Percentiles rank a stretch among this genome's conserved stretches.
Evolutionary conservation across 495 filamentous ascomycete genomes (phyloP).

Genomic region (Penicillium lividum): DNA sequence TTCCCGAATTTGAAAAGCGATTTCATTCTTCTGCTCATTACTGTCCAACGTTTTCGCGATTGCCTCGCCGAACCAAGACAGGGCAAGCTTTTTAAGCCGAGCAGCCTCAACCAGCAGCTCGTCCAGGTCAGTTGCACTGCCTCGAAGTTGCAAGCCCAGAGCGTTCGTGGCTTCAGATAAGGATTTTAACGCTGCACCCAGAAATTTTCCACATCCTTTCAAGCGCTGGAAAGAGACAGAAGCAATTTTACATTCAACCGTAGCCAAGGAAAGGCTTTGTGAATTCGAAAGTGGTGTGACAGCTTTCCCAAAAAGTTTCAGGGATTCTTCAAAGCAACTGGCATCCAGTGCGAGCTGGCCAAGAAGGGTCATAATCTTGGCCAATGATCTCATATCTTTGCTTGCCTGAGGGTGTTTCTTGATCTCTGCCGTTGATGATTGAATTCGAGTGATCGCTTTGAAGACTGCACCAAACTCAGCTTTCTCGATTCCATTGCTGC

Average conservation of each 20-base stretch:
- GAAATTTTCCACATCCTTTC: conserved; percentile 27
- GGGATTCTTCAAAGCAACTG: conserved; percentile 44
- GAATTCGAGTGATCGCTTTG: conserved; percentile 42
- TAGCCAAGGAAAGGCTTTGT: conserved; percentile 38
- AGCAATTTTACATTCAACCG: conserved; percentile 47
- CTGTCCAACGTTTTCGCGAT: conserved; percentile 30
- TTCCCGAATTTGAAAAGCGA: conserved; percentile 31
- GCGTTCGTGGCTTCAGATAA: conserved; percentile 43
- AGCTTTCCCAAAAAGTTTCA: conserved; percentile 42
- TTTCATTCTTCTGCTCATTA: conserved; percentile 23
- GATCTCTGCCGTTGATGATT: conserved; percentile 31
- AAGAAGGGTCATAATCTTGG: conserved; percentile 37
- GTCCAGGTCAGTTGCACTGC: conserved; percentile 65
- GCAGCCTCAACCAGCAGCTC: conserved; percentile 67
- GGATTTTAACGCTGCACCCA: conserved; percentile 26
- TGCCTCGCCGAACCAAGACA: conserved; percentile 50
- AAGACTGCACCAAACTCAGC: conserved; percentile 42
- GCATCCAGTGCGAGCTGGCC: conserved; percentile 50
- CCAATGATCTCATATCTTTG: conserved; percentile 30
- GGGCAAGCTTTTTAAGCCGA: conserved; percentile 59
- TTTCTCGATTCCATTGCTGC: conserved; percentile 44
- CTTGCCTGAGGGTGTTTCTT: conserved; percentile 27
- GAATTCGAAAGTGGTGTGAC: conserved; percentile 31
- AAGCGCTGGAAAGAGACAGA: conserved; percentile 41
- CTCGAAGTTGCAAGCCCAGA: conserved; percentile 60